Evolutionary conservation across 805 yeast genomes (phyloP), one percentile per base, ranked within the genome.

Genomic region (Myxozyma nipponensis): DNA sequence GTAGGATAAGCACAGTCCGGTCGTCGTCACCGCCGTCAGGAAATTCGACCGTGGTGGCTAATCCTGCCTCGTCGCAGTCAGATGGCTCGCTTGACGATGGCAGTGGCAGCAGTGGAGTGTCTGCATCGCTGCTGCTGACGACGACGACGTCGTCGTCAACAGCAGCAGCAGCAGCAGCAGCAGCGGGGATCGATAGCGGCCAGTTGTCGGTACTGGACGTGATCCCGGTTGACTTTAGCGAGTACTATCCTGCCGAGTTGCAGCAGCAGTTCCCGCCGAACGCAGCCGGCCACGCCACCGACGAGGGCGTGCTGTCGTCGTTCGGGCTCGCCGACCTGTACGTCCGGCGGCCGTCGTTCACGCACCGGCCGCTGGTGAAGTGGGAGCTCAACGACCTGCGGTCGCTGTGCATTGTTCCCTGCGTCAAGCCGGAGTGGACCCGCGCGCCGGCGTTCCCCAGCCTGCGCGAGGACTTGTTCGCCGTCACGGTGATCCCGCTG

Each of bases 381-480:
- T 84, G 91, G 91, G 81, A 77, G 42, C 62, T 82, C 44, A 84
- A 84, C 64, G 90, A 83, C 63, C 69, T 82, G 18, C 69, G 91
- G 39, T 81, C 88, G 1, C 65, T 83, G 25, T 67, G 84, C 34
- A 80, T 84, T 24, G 71, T 81, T 21, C 76, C 73, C 28, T 67
- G 63, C 23, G 57, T 77, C 35, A 69, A 67, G 44, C 79, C 79
- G 3, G 81, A 77, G 60, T 83, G 88, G 87, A 68, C 72, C 15
- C 9, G n/a, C 17, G 17, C 36, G n/a, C 19, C 3, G 15, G n/a
- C 26, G 19, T 22, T 39, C 42, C n/a, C n/a, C n/a, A 39, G 19
- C 7, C 42, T 59, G 22, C 18, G 50, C 35, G 62, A 69, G 5
- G 64, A 72, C 15, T 62, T 68, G 4, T 81, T 81, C 63, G 66